Base-by-base conservation (phyloP, 441 rosid species). In the Daphne laureola region DNA sequence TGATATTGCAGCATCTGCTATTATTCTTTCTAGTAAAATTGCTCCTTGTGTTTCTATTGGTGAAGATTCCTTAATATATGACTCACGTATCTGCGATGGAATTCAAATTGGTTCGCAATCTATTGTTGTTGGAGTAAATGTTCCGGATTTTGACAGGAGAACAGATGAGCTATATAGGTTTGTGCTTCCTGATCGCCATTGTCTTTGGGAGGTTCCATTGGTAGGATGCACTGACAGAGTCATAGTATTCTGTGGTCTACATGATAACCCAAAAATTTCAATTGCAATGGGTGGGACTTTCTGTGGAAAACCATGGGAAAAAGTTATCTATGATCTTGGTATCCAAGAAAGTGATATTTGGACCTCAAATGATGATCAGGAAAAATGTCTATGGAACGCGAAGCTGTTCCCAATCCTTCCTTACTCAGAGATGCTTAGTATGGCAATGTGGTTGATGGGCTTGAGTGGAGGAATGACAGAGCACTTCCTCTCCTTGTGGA, bases 161-260 rank as follows among this genome's bases (percentile, higher is more conserved):
- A 46, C 59, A 65, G 72, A 72, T 55, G 64, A 62, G 68, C 73
- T 73, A 16, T 67, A 77, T 70, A 72, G 77, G 61, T 84, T 92
- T 74, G 76, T 78, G 88, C 90, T 89, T 71, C 98, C 98, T 2
- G 94, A 84, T 68, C 87, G 92, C 54, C 96, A 84, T 72, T 89
- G 98, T 78, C 81, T 92, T 46, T 89, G 98, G 98, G 98, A 92
- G 80, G 97, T 89, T 68, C 97, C 98, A 14, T 63, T 92, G 48
- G 75, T 77, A 41, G 90, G 82, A 66, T 72, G 75, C 54, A 69
- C 72, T 43, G 89, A 81, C 62, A 81, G 71, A 74, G 82, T 89
- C 35, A 49, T 92, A 38, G 96, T 84, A 51, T 92, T 77, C 42
- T 86, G 98, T 67, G 97, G 98, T 45, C 95, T 92, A 57, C 90